Percentiles rank a stretch among this genome's conserved stretches.
These are phyloP conservation scores for Hymenoscyphus scutula DNA, from an alignment of 2,329 filamentous ascomycete genomes.

Conservation along the genomic window DNA sequence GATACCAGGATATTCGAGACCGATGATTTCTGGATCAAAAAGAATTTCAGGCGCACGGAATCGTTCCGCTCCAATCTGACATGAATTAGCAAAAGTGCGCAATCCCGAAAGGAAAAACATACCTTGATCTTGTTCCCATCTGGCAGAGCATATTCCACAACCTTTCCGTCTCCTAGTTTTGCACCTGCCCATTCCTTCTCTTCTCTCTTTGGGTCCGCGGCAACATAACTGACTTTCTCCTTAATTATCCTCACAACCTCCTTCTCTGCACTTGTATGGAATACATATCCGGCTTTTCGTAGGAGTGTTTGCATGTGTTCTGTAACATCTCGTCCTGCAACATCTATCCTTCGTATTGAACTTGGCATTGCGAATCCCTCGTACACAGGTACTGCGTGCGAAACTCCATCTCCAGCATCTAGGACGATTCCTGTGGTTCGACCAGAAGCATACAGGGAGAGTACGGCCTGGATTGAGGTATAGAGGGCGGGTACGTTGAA, in stretches of 20 bases:
- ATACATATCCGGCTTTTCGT: conserved; percentile 88
- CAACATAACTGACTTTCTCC: conserved; percentile 90
- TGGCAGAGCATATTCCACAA: conserved; percentile 82
- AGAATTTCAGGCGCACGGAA: conserved; percentile 96
- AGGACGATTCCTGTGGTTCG: conserved; percentile 95
- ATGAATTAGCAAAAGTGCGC: conserved; percentile 19
- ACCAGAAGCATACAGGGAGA: conserved; percentile 93
- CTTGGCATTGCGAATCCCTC: conserved; percentile 97
- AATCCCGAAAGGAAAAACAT: conserved; percentile 23
- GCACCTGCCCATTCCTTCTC: conserved; percentile 92
- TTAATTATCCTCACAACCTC: conserved; percentile 98
- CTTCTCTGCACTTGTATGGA: conserved; percentile 98
- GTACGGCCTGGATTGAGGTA: conserved; percentile 93
- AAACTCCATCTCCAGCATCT: conserved; percentile 93
- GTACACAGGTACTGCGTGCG: conserved; percentile 95
- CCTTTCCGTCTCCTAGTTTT: conserved; percentile 74
- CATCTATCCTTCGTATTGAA: conserved; percentile 92
- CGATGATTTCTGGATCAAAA: conserved; percentile 96
- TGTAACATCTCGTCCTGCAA: conserved; percentile 92
- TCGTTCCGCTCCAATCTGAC: conserved; percentile 81
- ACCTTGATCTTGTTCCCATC: conserved; percentile 94
- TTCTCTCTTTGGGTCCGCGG: conserved; percentile 84
- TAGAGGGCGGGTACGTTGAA: conserved; percentile 97
- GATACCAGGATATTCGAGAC: conserved; percentile 92
- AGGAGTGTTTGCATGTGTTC: conserved; percentile 90